Evolutionary conservation across 768 basidiomycete species (phyloP).

Genomic region (Phanerochaete sordida): DNA sequence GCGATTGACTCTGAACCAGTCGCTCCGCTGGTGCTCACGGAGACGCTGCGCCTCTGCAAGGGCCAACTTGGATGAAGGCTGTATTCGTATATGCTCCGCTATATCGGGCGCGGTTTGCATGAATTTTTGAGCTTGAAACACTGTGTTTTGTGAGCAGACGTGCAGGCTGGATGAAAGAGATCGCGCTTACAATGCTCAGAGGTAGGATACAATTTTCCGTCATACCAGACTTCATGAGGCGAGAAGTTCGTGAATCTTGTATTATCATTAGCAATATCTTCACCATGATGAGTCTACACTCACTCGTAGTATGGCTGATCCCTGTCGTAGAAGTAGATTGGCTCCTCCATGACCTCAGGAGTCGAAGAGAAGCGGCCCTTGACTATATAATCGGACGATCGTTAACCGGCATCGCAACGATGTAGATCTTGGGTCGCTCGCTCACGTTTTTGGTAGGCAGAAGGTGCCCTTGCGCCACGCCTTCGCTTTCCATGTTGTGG

Average conservation of each 20-base stretch:
- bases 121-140: constrained; percentile 40
- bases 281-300: background rate
- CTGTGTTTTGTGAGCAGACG: background rate
- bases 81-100: constrained; percentile 66
- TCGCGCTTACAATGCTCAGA: background rate
- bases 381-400: too few species aligned
- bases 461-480: too few species aligned
- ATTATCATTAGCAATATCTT: background rate
- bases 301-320: constrained; percentile 11
- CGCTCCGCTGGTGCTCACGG: constrained; percentile 55
- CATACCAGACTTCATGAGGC: background rate
- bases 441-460: too few species aligned
- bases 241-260: constrained; percentile 1
- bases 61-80: constrained; percentile 58
- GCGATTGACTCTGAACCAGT: constrained; percentile 69
- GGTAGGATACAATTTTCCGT: background rate
- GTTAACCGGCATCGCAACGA: too few species aligned
- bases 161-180: background rate
- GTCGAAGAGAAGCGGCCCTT: too few species aligned
- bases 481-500: too few species aligned
- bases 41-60: constrained; percentile 67
- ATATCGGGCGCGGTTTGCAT: constrained; percentile 54
- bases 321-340: constrained; percentile 8
- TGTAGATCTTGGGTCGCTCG: too few species aligned
- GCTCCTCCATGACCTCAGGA: background rate